These are phyloP conservation scores for Backusella tuberculispora DNA, from an alignment of 192 early-diverging fungal genomes.

Conservation along the genomic window DNA sequence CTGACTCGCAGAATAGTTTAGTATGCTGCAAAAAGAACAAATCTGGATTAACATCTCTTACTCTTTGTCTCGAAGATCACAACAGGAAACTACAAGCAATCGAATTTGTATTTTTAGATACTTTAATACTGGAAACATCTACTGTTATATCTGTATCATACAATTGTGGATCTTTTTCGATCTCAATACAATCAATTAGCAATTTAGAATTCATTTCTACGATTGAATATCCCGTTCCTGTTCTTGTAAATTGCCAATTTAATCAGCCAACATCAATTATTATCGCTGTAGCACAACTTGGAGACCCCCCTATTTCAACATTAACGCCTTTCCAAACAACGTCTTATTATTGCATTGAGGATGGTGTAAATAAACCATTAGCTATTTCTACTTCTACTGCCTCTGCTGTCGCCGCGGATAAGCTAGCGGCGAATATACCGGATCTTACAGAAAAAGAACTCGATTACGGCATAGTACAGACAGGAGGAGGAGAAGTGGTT, in stretches of 20 bases:
- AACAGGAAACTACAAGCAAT: background rate
- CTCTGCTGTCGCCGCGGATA: background rate
- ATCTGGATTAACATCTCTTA: background rate
- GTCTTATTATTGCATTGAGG: background rate
- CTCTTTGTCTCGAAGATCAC: background rate
- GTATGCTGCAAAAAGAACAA: background rate
- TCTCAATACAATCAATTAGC: background rate
- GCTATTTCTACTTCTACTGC: background rate
- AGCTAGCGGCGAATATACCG: background rate
- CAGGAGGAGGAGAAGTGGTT: background rate
- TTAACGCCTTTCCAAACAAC: background rate
- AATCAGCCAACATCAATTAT: background rate
- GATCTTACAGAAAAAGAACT: background rate
- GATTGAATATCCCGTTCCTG: background rate
- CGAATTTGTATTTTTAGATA: constrained; percentile 5
- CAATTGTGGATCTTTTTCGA: background rate
- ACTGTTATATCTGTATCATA: constrained; percentile 1
- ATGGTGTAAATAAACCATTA: background rate
- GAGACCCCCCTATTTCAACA: background rate
- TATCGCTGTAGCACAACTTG: constrained; percentile 3
- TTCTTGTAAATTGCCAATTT: constrained; percentile 16
- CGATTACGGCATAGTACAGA: background rate
- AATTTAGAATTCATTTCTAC: background rate
- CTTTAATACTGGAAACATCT: background rate
- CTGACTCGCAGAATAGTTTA: background rate